Percentiles rank a stretch among this genome's conserved stretches.
phyloP scores from a whole-genome alignment of 345 rosid species.

The Chamaenerion angustifolium region DNA sequence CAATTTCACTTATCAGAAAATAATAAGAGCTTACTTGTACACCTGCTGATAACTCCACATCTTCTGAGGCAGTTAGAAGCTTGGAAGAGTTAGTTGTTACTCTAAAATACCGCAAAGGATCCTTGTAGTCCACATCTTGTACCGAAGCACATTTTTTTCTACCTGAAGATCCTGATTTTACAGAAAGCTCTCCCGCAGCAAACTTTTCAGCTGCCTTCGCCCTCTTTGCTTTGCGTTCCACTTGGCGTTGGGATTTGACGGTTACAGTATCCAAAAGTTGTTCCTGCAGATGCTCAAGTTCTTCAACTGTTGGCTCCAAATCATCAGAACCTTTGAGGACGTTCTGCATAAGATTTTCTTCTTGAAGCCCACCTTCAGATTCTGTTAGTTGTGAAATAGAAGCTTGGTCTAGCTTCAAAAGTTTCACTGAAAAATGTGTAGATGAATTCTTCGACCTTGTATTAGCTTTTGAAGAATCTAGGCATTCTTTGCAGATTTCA shows the following conservation, averaged over 20 bases:
- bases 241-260: no score
- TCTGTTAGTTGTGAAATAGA: slow-evolving; percentile 30
- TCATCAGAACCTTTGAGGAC: slow-evolving; percentile 19
- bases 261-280: slow-evolving; percentile 38
- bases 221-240: no score
- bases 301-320: slow-evolving; percentile 38
- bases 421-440: slow-evolving; percentile 6
- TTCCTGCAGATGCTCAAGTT: slow-evolving; percentile 40
- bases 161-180: slow-evolving; percentile 34
- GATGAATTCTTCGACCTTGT: slow-evolving; percentile 13
- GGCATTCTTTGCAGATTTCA: slow-evolving; percentile 75
- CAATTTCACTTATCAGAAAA: not conserved
- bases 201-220: no score
- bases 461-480: slow-evolving; percentile 17
- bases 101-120: slow-evolving; percentile 72
- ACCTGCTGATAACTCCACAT: slow-evolving; percentile 58
- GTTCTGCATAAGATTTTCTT: slow-evolving; percentile 18
- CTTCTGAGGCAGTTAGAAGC: no score
- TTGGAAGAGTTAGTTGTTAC: no score
- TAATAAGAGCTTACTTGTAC: slow-evolving; percentile 50
- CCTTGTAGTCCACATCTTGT: slow-evolving; percentile 57
- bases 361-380: slow-evolving; percentile 24
- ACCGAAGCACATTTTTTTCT: slow-evolving; percentile 43
- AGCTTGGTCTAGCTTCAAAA: slow-evolving; percentile 46
- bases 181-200: slow-evolving; percentile 32